These are phyloP conservation scores for Solanum medicagineum DNA, from an alignment of 257 asterid genomes.

Conservation along the genomic window DNA sequence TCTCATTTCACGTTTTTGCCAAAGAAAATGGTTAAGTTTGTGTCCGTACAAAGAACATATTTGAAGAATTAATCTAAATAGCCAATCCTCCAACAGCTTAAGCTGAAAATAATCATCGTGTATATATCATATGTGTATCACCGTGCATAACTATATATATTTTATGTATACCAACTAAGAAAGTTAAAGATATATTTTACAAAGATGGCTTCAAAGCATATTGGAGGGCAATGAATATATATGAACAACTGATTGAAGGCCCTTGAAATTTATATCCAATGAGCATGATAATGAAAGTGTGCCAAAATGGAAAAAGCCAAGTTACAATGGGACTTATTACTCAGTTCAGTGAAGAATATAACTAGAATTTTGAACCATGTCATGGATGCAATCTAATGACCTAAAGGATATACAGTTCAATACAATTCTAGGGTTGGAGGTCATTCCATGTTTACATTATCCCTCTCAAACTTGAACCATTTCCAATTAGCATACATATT, in stretches of 20 bases:
- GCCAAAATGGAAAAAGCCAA: background rate
- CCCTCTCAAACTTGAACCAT: constrained; percentile 72
- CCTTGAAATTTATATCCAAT: no score
- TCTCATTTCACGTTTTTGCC: background rate
- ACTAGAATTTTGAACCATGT: background rate
- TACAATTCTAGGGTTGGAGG: background rate
- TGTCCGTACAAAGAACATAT: background rate
- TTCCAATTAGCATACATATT: constrained; percentile 68
- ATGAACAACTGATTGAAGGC: background rate
- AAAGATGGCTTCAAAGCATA: background rate
- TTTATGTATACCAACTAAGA: background rate
- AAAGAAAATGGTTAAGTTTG: background rate
- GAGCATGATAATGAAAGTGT: background rate
- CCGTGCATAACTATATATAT: background rate
- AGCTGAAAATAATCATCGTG: background rate
- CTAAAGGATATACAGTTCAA: background rate
- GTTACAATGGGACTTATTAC: background rate
- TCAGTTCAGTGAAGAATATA: background rate
- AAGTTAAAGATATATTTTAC: background rate
- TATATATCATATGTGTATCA: background rate
- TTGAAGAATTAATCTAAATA: no score
- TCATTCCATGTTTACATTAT: constrained; percentile 13
- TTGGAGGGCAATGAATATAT: background rate
- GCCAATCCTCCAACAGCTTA: background rate
- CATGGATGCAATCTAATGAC: background rate